Evolutionary conservation across 2,329 filamentous ascomycete genomes (phyloP).

Genomic region (Pseudogymnoascus sp.): DNA sequence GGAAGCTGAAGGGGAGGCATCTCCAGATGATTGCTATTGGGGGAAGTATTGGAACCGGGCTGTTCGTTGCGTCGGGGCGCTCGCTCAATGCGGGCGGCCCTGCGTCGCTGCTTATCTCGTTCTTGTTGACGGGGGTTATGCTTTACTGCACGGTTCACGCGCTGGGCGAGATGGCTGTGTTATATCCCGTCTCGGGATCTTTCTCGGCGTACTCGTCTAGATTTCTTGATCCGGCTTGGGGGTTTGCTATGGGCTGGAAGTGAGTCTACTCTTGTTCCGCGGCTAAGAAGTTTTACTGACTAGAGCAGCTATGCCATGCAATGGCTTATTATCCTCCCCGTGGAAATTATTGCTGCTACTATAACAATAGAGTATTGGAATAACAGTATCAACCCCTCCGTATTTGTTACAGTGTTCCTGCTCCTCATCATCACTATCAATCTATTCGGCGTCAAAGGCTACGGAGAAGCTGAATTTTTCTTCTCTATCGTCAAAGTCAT

Average conservation of each 20-base stretch:
- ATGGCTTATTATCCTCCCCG: slow-evolving; percentile 75
- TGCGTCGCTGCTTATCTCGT: slow-evolving; percentile 70
- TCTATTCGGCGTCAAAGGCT: slow-evolving; percentile 78
- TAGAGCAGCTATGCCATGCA: slow-evolving; percentile 66
- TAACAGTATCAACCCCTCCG: slow-evolving; percentile 52
- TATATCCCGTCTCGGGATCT: slow-evolving; percentile 84
- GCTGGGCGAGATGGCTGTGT: slow-evolving; percentile 81
- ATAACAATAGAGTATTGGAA: slow-evolving; percentile 81
- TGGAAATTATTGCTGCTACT: slow-evolving; percentile 81
- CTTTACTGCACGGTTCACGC: slow-evolving; percentile 88
- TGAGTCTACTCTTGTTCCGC: slow-evolving; percentile 34
- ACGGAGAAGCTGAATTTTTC: slow-evolving; percentile 82
- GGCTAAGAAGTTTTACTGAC: not conserved
- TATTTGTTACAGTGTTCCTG: slow-evolving; percentile 79
- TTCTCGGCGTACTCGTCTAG: slow-evolving; percentile 89
- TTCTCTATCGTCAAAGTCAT: slow-evolving; percentile 51
- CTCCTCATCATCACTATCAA: slow-evolving; percentile 72
- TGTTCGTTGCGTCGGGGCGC: slow-evolving; percentile 77
- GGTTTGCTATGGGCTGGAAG: slow-evolving; percentile 94
- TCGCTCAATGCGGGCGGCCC: slow-evolving; percentile 67
- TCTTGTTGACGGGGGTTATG: slow-evolving; percentile 73
- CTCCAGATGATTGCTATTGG: slow-evolving; percentile 44
- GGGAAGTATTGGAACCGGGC: slow-evolving; percentile 74
- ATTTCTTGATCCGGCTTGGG: slow-evolving; percentile 90
- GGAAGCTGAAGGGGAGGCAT: slow-evolving; percentile 75